Conservation (phyloP, 2,329 filamentous ascomycete genomes). For the Botrytis sinoallii region DNA sequence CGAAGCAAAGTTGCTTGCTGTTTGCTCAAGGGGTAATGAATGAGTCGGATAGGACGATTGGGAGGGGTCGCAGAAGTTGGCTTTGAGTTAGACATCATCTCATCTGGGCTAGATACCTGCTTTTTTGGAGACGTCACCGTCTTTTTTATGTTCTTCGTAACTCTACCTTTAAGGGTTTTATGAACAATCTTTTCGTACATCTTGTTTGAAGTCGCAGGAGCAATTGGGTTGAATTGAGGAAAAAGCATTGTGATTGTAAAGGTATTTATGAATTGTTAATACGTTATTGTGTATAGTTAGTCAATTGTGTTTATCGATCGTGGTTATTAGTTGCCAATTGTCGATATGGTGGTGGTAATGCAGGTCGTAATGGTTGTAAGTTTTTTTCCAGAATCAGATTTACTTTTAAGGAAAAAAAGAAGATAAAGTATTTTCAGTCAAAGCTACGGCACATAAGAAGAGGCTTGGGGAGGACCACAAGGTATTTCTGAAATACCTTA, state of each 20-base stretch:
- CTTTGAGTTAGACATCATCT: background rate
- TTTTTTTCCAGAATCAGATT: background rate
- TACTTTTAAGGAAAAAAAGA: background rate
- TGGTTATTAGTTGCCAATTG: background rate
- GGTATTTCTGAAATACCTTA: background rate
- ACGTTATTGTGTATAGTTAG: background rate
- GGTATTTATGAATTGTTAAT: background rate
- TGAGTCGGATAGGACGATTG: background rate
- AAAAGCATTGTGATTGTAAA: slow-evolving; percentile 2
- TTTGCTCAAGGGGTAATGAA: background rate
- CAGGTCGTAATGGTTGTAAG: background rate
- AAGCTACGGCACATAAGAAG: background rate
- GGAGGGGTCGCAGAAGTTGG: background rate
- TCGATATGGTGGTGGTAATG: background rate
- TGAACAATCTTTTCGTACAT: background rate
- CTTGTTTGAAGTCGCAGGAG: background rate
- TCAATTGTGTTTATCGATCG: background rate
- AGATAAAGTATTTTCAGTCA: background rate
- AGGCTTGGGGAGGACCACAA: background rate
- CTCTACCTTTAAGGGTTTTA: background rate
- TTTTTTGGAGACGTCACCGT: background rate
- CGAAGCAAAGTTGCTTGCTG: background rate
- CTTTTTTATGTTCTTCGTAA: background rate
- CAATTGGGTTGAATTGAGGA: background rate
- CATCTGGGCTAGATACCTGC: background rate